Conservation (phyloP, 1,139 yeast species). For the Suhomyces bokatorum region DNA sequence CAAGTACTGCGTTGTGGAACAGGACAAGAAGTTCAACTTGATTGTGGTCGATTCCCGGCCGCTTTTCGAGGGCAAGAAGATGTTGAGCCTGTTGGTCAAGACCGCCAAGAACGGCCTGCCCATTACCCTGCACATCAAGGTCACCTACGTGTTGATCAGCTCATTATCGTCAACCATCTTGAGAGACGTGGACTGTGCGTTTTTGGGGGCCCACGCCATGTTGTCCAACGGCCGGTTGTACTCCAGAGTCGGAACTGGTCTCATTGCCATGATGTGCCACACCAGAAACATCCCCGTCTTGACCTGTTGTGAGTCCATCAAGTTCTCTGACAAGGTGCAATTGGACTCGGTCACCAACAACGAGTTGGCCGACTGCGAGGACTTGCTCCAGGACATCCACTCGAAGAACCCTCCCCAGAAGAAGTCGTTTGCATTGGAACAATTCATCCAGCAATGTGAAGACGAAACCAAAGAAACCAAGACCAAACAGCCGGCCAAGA, state of each 20-base stretch:
- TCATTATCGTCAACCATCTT: slow-evolving; percentile 78
- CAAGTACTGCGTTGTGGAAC: slow-evolving; percentile 61
- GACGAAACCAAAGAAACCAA: slow-evolving; percentile 23
- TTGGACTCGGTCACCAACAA: slow-evolving; percentile 92
- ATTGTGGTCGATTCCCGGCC: slow-evolving; percentile 96
- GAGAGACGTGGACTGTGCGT: slow-evolving; percentile 81
- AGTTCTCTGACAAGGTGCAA: slow-evolving; percentile 93
- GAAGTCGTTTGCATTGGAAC: slow-evolving; percentile 66
- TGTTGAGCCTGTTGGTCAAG: slow-evolving; percentile 57
- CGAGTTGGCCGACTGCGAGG: slow-evolving; percentile 87
- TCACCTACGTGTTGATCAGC: slow-evolving; percentile 70
- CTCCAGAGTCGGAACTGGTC: slow-evolving; percentile 93
- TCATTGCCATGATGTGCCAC: slow-evolving; percentile 89
- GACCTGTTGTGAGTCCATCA: slow-evolving; percentile 93
- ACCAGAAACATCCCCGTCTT: slow-evolving; percentile 88
- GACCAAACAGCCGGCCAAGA: slow-evolving; percentile 25
- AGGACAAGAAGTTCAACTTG: slow-evolving; percentile 71
- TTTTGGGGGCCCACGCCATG: slow-evolving; percentile 97
- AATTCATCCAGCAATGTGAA: slow-evolving; percentile 52
- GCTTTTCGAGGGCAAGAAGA: slow-evolving; percentile 83
- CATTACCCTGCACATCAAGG: slow-evolving; percentile 41
- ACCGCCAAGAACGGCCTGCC: slow-evolving; percentile 37
- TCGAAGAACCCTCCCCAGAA: slow-evolving; percentile 57
- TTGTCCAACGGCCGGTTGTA: slow-evolving; percentile 90
- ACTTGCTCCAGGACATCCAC: slow-evolving; percentile 52